Base-by-base conservation (phyloP, 2,329 filamentous ascomycete species). In the Lasiodiplodia sp. region DNA sequence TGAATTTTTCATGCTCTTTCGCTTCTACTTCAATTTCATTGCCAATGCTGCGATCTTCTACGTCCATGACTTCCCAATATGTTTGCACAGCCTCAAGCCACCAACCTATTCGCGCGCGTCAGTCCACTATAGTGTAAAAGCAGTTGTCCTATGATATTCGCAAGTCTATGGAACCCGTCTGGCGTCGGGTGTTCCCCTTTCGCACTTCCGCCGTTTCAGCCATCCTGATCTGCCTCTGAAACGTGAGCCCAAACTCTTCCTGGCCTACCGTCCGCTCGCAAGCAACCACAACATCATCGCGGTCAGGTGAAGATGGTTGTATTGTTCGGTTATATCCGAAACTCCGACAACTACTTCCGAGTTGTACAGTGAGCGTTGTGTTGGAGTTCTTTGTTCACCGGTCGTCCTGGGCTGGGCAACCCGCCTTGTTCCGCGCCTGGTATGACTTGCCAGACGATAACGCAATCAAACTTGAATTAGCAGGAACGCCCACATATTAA, bases 51-150 rank as follows among this genome's bases (percentile, higher is more conserved):
- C 25, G n/a, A 28, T n/a, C 14, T 5, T 7, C 23, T 21, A 16
- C 25, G 12, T n/a, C 58, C 47, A 37, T 62, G 58, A 62, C 58
- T 62, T 62, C 40, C n/a, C 58, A n/a, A 34, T 18, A 62, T 37
- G 25, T 49, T 6, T 40, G 40, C 58, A 51, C 21, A 4, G 18
- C 23, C 40, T 12, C 25, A 8, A 34, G 16, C 40, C 23, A 49
- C 16, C 8, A 10, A 16, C n/a, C 23, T 4, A 25, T 31, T 23
- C 37, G 16, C 18, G 40, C 38, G 7, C 18, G 25, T 25, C 40
- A n/a, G 23, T 5, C 37, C n/a, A 18, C 23, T 18, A 25, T 51
- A 18, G 18, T 51, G 40, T 34, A 10, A 14, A 16, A 49, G 10
- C 16, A 12, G 38, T 49, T 18, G 21, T 21, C 16, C 40, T 49